phyloP scores from a whole-genome alignment of 2,329 filamentous ascomycete species.

The Fusarium protoensiforme region DNA sequence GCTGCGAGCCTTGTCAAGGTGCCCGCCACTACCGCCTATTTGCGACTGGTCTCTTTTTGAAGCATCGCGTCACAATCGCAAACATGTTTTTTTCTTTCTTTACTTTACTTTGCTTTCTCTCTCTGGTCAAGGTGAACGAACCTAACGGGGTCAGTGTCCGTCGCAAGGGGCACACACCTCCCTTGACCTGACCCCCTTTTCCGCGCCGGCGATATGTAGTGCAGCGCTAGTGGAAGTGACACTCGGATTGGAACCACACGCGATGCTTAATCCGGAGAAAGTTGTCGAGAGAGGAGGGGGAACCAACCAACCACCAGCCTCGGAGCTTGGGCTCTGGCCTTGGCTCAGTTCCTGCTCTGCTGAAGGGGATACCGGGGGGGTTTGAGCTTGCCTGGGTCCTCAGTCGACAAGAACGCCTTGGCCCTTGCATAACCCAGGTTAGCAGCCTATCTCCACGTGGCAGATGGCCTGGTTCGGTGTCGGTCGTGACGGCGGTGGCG shows the following conservation, averaged over 20 bases:
- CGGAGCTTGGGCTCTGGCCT: background rate
- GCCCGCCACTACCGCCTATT: constrained; percentile 4
- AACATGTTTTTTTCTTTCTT: background rate
- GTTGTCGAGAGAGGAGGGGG: background rate
- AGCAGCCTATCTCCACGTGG: constrained; percentile 36
- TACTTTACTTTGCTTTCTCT: background rate
- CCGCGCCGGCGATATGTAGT: background rate
- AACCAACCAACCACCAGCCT: background rate
- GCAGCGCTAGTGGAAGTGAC: constrained; percentile 1
- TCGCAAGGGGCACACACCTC: constrained; percentile 1
- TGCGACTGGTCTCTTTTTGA: background rate
- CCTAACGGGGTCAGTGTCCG: background rate
- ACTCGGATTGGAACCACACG: background rate
- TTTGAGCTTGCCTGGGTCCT: constrained; percentile 17
- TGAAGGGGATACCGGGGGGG: background rate
- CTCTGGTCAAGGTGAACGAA: background rate
- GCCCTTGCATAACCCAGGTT: constrained; percentile 33
- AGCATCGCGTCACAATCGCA: background rate
- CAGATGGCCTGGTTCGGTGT: constrained; percentile 6
- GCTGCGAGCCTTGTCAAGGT: background rate
- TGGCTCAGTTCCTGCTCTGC: background rate
- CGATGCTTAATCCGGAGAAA: constrained; percentile 21
- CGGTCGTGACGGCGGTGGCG: background rate
- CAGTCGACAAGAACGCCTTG: background rate
- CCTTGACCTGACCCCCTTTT: constrained; percentile 11